Evolutionary conservation across 345 rosid genomes (phyloP), one percentile per base, ranked within the genome.

Genomic region (Lenwebbia sp.): DNA sequence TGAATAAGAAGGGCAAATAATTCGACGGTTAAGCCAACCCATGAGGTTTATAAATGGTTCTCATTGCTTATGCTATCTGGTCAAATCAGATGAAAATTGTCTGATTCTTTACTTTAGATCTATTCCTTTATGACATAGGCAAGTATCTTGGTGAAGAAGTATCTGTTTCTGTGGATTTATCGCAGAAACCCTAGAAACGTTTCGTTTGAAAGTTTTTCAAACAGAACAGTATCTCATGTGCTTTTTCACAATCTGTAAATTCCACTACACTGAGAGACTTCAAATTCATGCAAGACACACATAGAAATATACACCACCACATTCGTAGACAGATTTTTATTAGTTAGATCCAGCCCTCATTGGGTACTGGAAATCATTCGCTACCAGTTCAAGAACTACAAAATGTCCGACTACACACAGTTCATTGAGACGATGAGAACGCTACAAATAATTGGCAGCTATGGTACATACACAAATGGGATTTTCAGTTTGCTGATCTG

Each of bases 361-460:
- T 10, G 23, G 40, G 47, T 37, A 37, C 47, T 19, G 78, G 78
- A 33, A 70, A 70, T 70, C 47, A 70, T 33, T 70, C 78, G 37
- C 25, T 70, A 70, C 13, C 25, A 37, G 13, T 57, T 56, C 70
- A n/a, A 84, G 75, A 83, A 44, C 74, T 23, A n/a, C 10, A 56
- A 57, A 14, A 17, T 50, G 83, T 22, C 50, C 51, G 49, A 85
- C 41, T 53, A 88, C 85, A 88, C 85, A 83, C 86, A 86, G 78
- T 53, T 82, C 84, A 57, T 85, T 12, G 84, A 84, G 76, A 82
- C 62, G 75, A 85, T 19, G 87, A 85, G 49, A 57, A 26, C 6
- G 30, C 83, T 85, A 85, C 82, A 85, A 74, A 75, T 55, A 85
- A 85, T 85, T 75, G 23, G 54, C 86, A 85, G 49, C 47, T 53